Percentiles rank a stretch among this genome's conserved stretches.
These are phyloP conservation scores for Asterella californica DNA, from an alignment of 225 moss, liverwort and hornwort species.

Conservation along the genomic window DNA sequence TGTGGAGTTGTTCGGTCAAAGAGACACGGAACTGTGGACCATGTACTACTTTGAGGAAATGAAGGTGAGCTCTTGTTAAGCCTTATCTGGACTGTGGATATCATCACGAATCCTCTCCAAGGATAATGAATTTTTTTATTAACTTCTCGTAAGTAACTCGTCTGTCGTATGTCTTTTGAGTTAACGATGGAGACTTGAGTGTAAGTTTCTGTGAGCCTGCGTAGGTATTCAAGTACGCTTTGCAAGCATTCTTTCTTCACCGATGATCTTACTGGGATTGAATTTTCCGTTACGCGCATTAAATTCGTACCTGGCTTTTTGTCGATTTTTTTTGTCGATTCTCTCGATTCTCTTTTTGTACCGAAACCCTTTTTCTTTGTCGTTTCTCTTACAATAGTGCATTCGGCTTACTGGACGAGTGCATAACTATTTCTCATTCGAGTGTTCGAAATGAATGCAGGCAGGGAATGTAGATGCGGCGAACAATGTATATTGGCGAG, in stretches of 20 bases:
- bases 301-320: no score
- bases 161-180: not conserved
- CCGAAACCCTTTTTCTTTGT: no score
- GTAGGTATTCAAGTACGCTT: no score
- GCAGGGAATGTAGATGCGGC: slow-evolving; percentile 76
- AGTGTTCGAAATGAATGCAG: slow-evolving; percentile 38
- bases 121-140: not conserved
- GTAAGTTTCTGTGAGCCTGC: no score
- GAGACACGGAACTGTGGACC: slow-evolving; percentile 69
- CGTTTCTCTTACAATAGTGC: no score
- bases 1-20: slow-evolving; percentile 56
- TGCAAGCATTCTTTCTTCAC: no score
- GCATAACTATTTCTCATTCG: not conserved
- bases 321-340: no score
- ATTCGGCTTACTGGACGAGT: no score
- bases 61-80: slow-evolving; percentile 45
- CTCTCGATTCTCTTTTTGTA: no score
- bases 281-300: no score
- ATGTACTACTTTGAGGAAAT: slow-evolving; percentile 68
- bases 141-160: no score
- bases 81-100: not conserved
- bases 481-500: slow-evolving; percentile 76
- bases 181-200: not conserved
- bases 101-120: not conserved
- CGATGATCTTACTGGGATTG: no score